Evolutionary conservation across 225 moss, liverwort and hornwort genomes (phyloP).

Genomic region (Neckera pumila): DNA sequence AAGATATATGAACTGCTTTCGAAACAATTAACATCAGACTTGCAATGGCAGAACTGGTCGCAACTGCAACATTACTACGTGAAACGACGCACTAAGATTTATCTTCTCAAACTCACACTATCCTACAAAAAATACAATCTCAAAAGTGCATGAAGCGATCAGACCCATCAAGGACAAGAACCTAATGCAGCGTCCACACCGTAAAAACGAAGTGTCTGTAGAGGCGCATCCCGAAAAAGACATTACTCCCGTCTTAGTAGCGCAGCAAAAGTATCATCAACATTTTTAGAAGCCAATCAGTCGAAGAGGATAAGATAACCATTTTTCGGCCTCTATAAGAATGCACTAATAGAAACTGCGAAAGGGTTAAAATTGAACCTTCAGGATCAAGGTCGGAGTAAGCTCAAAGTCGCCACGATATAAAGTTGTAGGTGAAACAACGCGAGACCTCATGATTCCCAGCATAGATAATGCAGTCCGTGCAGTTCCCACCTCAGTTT

Average conservation of each 20-base stretch:
- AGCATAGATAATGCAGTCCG: conserved; percentile 57
- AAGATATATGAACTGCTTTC: not conserved
- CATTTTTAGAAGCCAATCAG: not conserved
- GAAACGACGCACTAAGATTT: not conserved
- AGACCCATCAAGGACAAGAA: not conserved
- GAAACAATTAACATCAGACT: not conserved
- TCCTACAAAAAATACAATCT: not conserved
- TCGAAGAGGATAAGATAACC: not conserved
- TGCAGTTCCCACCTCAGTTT: conserved; percentile 56
- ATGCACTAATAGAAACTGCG: not conserved
- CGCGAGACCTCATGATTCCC: conserved; percentile 56
- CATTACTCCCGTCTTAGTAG: not conserved
- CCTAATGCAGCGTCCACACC: not conserved
- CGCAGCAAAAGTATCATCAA: not conserved
- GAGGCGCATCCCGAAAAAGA: not conserved
- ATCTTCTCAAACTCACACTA: not conserved
- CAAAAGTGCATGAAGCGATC: not conserved
- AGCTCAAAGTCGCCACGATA: conserved; percentile 93
- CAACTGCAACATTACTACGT: not conserved
- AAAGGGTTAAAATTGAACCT: conserved; percentile 33
- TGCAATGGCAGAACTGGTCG: not conserved
- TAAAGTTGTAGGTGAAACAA: conserved; percentile 76
- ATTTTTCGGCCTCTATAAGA: not conserved
- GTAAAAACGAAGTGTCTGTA: not conserved
- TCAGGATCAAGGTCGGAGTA: conserved; percentile 60